phyloP scores from a whole-genome alignment of 2,329 filamentous ascomycete species.

The Paraphoma chrysanthemicola region DNA sequence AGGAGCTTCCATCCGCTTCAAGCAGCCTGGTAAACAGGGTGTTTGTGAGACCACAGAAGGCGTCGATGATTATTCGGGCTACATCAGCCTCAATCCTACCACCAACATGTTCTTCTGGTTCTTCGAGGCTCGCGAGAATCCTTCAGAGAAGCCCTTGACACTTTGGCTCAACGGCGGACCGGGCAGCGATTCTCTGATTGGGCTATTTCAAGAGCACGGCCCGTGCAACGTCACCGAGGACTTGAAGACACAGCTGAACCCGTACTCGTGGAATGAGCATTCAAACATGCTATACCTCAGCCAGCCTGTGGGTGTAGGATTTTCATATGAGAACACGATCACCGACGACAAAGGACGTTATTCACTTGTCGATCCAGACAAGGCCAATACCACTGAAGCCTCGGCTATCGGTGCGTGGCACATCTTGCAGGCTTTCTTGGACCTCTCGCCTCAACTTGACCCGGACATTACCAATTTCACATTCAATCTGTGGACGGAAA shows the following conservation, averaged over 20 bases:
- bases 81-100: constrained; percentile 44
- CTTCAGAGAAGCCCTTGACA: constrained; percentile 47
- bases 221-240: constrained; percentile 45
- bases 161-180: constrained; percentile 62
- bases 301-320: constrained; percentile 50
- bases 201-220: constrained; percentile 57
- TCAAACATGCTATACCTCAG: constrained; percentile 50
- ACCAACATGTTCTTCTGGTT: constrained; percentile 56
- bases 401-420: constrained; percentile 47
- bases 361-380: constrained; percentile 39
- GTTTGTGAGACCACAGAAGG: constrained; percentile 52
- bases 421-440: constrained; percentile 45
- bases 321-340: constrained; percentile 45
- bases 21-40: constrained; percentile 47
- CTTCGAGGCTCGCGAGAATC: constrained; percentile 56
- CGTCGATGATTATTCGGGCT: constrained; percentile 48
- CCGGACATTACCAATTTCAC: constrained; percentile 59
- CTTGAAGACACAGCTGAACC: constrained; percentile 44
- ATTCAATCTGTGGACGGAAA: constrained; percentile 58
- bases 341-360: constrained; percentile 36
- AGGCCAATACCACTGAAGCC: constrained; percentile 40
- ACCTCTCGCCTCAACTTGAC: constrained; percentile 52
- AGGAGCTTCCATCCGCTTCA: constrained; percentile 44
- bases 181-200: constrained; percentile 61
- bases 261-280: constrained; percentile 49